Evolutionary conservation across 2,329 filamentous ascomycete species (phyloP).

Genomic region (Monosporascus cannonballus): DNA sequence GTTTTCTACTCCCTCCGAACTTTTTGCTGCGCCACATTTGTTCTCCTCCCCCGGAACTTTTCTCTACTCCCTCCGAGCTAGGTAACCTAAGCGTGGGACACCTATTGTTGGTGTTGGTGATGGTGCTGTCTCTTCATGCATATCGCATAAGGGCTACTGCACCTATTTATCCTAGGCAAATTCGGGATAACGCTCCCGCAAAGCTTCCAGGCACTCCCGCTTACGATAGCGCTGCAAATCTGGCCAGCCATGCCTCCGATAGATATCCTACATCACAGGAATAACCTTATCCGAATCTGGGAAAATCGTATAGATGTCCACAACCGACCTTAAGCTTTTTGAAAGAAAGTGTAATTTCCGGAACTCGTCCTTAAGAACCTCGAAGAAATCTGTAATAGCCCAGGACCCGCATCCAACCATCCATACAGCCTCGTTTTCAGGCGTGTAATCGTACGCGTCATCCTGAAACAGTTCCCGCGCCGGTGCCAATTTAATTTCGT

Average conservation of each 20-base stretch:
- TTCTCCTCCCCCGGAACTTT: too few relatives aligned
- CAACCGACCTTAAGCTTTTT: constrained; percentile 3
- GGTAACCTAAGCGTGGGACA: too few relatives aligned
- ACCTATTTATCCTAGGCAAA: too few relatives aligned
- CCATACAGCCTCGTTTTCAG: constrained; percentile 19
- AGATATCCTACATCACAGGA: constrained; percentile 18
- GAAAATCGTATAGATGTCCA: constrained; percentile 11
- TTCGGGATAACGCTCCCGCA: not conserved
- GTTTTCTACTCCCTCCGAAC: too few relatives aligned
- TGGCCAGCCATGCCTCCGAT: constrained; percentile 27
- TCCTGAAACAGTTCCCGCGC: constrained; percentile 9
- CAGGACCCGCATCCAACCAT: constrained; percentile 17
- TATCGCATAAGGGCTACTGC: too few relatives aligned
- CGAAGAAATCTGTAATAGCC: constrained; percentile 19
- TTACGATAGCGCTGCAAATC: constrained; percentile 21
- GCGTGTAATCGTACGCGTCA: constrained; percentile 17
- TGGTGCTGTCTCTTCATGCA: too few relatives aligned
- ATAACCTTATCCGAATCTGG: constrained; percentile 11
- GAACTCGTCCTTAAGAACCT: constrained; percentile 19
- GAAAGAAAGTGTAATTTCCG: constrained; percentile 14
- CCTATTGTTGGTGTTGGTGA: too few relatives aligned
- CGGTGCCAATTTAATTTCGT: constrained; percentile 3
- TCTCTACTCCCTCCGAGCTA: too few relatives aligned
- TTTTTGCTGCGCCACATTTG: too few relatives aligned
- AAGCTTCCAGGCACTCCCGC: constrained; percentile 18